Evolutionary conservation across 257 asterid genomes (phyloP).

Genomic region (Fraxinus americana): DNA sequence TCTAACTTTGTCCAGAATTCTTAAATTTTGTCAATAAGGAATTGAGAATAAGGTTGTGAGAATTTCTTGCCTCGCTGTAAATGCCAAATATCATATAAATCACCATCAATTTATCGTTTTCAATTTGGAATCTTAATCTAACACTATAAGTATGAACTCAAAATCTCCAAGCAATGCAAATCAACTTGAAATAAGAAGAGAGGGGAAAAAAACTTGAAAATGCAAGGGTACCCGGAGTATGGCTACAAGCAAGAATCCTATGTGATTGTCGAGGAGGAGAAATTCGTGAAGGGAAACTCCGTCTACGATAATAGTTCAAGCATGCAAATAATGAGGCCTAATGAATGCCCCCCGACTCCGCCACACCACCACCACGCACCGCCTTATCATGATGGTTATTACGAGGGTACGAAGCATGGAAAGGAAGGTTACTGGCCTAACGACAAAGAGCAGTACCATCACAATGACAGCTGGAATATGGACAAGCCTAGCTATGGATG

Average conservation of each 20-base stretch:
- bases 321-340: background rate
- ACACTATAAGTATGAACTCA: too few relatives aligned
- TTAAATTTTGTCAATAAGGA: too few relatives aligned
- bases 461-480: background rate
- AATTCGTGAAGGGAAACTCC: background rate
- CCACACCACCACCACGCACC: background rate
- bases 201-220: too few relatives aligned
- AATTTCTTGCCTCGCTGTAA: background rate
- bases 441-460: background rate
- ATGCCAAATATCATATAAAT: background rate
- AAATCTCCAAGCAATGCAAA: too few relatives aligned
- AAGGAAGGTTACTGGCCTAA: background rate
- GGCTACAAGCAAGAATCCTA: background rate
- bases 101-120: background rate
- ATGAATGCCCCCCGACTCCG: background rate
- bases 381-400: background rate
- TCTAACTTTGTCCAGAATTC: too few relatives aligned
- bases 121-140: too few relatives aligned
- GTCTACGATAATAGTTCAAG: too few relatives aligned
- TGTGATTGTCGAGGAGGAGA: background rate
- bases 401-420: background rate
- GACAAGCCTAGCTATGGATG: background rate
- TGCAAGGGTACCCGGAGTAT: too few relatives aligned
- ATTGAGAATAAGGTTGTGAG: background rate
- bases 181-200: too few relatives aligned